A percentile compares a stretch with the other conserved stretches of the same genome.
These are phyloP conservation scores for Monosporascus sp. DNA, from an alignment of 2,329 filamentous ascomycete genomes.

Conservation along the genomic window DNA sequence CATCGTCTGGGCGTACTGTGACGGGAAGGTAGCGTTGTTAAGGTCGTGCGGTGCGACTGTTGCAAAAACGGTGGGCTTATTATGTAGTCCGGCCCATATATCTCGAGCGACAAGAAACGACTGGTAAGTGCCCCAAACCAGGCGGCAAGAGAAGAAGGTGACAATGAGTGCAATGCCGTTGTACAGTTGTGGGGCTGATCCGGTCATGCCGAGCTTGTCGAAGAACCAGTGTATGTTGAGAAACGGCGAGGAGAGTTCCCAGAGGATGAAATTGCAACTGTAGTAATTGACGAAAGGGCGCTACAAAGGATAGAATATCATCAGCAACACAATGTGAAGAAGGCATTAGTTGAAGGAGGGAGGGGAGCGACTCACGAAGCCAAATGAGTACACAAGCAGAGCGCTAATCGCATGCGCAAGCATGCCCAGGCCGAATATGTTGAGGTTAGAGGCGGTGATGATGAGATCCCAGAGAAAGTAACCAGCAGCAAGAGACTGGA, in stretches of 20 bases:
- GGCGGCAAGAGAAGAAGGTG: slow-evolving; percentile 72
- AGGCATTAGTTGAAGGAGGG: slow-evolving; percentile 2
- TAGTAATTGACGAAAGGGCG: slow-evolving; percentile 83
- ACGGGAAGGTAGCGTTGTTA: slow-evolving; percentile 28
- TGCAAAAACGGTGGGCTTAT: slow-evolving; percentile 30
- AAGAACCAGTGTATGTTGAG: slow-evolving; percentile 91
- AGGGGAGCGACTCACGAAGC: slow-evolving; percentile 60
- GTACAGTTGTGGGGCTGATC: slow-evolving; percentile 66
- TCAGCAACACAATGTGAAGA: background rate
- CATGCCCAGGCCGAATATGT: slow-evolving; percentile 71
- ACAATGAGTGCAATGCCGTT: slow-evolving; percentile 69
- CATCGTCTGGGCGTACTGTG: slow-evolving; percentile 39
- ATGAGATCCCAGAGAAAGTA: slow-evolving; percentile 83
- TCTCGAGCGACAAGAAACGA: slow-evolving; percentile 66
- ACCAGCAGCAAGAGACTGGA: slow-evolving; percentile 71
- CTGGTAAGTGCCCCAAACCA: slow-evolving; percentile 73
- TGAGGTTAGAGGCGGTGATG: slow-evolving; percentile 62
- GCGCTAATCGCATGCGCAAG: slow-evolving; percentile 73
- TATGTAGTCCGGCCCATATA: slow-evolving; percentile 55
- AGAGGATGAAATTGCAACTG: slow-evolving; percentile 74
- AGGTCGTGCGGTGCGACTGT: slow-evolving; percentile 26
- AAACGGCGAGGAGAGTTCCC: slow-evolving; percentile 81
- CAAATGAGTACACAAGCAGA: slow-evolving; percentile 68
- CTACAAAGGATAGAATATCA: slow-evolving; percentile 36
- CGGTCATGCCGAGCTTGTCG: slow-evolving; percentile 79